Base-by-base conservation (phyloP, 2,329 filamentous ascomycete genomes). In the Zymoseptoria passerinii region DNA sequence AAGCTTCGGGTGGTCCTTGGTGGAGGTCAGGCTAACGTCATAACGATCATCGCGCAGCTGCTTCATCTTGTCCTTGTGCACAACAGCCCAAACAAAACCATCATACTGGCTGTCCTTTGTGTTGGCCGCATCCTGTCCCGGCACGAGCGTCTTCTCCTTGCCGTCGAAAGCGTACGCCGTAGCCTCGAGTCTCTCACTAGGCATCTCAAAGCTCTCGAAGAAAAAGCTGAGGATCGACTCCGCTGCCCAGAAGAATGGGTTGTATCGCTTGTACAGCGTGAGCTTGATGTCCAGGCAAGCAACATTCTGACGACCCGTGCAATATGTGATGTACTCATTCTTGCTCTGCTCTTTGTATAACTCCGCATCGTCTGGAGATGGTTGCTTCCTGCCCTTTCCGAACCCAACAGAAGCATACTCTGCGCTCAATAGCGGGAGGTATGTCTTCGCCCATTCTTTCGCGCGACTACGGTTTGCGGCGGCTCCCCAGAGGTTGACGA, bases 51-150 rank as follows among this genome's bases (percentile, higher is more conserved):
- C 89, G 61, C 94, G 88, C 67, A 96, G 82, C 68, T 84, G 80
- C 78, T 89, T 90, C 92, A 99, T 97, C 72, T 82, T 78, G 68
- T 91, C 87, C 83, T 99, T 99, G 82, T 97, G 90, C 62, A 97
- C 92, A 65, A 99, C 76, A 53, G 91, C 92, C 83, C 89, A 97
- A 64, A 99, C 92, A 69, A 97, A 99, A 50, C 86, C 86, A 72
- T 97, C 94, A 69, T 87, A 97, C 48, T 76, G 76, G 59, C 83
- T 86, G 73, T 80, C 84, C 69, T 76, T 65, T 61, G 61, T 64
- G 66, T 86, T 83, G 52, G 78, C 78, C 49, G 83, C 79, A 20
- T 28, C 51, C 20, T 58, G 50, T 1, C 53, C 60, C 5, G 81
- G 89, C 0, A 95, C 86, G 28, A 91, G 84, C 61, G 88, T 80